These are phyloP conservation scores for Hanseniaspora singularis DNA, from an alignment of 805 yeast genomes.

Conservation along the genomic window DNA sequence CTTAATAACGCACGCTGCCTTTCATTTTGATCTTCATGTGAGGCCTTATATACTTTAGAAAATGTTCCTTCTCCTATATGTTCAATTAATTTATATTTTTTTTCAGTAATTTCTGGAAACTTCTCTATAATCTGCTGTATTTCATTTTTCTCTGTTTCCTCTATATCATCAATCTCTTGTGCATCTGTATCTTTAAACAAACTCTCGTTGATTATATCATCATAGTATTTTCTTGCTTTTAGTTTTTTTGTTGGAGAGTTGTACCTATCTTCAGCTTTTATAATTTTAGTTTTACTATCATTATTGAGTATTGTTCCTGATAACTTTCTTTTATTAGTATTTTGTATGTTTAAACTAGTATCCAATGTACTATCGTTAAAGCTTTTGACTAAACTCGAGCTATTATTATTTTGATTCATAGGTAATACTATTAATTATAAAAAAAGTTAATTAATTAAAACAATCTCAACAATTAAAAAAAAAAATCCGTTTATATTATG, in stretches of 20 bases:
- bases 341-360: no score
- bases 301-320: background rate
- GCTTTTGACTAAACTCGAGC: no score
- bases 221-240: constrained; percentile 5
- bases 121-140: constrained; percentile 42
- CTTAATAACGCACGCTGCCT: constrained; percentile 22
- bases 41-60: constrained; percentile 54
- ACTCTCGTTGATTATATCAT: background rate
- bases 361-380: no score
- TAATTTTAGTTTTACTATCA: constrained; percentile 7
- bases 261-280: constrained; percentile 11
- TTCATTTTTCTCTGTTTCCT: constrained; percentile 33
- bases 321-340: no score
- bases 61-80: constrained; percentile 80
- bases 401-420: no score
- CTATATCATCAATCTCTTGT: background rate
- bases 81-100: constrained; percentile 28
- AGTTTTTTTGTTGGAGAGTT: constrained; percentile 16
- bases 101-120: constrained; percentile 38
- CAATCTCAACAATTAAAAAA: no score
- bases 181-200: background rate
- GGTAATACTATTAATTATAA: background rate
- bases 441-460: no score
- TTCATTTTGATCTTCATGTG: constrained; percentile 21
- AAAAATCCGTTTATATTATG: no score